These are phyloP conservation scores for Fraxinus platypoda DNA, from an alignment of 305 asterid genomes.

Conservation along the genomic window DNA sequence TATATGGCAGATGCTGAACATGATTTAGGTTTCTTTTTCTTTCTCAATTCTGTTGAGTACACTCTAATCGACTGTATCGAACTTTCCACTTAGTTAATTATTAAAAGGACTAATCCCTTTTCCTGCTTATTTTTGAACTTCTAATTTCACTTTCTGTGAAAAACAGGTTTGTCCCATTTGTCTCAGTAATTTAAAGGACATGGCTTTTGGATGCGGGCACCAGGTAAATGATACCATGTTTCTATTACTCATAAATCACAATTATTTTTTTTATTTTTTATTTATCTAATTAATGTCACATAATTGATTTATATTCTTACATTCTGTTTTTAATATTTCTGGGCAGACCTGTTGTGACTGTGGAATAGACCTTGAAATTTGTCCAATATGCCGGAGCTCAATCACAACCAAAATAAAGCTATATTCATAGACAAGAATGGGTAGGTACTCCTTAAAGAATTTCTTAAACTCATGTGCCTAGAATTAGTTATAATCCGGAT, in stretches of 20 bases:
- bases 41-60: neutral
- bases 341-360: conserved; percentile 60
- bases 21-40: neutral
- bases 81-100: neutral
- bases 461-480: neutral
- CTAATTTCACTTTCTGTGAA: conserved; percentile 5
- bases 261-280: neutral
- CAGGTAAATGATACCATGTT: conserved; percentile 36
- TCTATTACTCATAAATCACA: neutral
- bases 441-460: conserved; percentile 3
- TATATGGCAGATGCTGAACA: neutral
- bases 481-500: neutral
- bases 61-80: neutral
- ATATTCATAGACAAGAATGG: conserved; percentile 29
- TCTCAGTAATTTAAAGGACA: conserved; percentile 43
- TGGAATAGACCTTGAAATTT: conserved; percentile 50
- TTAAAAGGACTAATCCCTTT: neutral
- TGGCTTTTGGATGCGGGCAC: conserved; percentile 76
- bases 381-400: conserved; percentile 45
- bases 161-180: conserved; percentile 59
- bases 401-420: conserved; percentile 27
- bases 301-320: neutral
- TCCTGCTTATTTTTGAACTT: neutral
- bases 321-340: neutral
- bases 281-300: neutral